A percentile compares a stretch with the other conserved stretches of the same genome.
Conservation (phyloP, 495 filamentous ascomycete species). For the Penicillium maclennaniae region DNA sequence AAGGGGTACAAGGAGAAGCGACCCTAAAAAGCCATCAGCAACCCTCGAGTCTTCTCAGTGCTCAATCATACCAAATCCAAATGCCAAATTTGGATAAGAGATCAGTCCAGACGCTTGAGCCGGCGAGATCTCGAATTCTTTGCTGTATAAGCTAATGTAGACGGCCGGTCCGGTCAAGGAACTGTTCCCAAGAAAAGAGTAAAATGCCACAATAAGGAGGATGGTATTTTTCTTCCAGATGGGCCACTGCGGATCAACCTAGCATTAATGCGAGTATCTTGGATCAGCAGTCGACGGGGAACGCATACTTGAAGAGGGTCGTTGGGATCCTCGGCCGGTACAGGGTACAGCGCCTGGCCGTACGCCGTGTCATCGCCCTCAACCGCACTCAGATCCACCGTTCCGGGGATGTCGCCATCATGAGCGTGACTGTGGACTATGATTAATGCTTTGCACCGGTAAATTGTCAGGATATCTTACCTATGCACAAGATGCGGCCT, state of each 20-base stretch:
- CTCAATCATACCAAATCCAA: conserved; percentile 48
- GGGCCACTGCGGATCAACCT: conserved; percentile 42
- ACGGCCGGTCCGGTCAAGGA: conserved; percentile 55
- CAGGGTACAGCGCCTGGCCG: conserved; percentile 59
- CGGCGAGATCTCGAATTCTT: conserved; percentile 50
- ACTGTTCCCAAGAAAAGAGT: conserved; percentile 60
- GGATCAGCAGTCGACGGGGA: not conserved
- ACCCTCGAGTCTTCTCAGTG: not conserved
- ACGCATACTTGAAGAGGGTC: conserved; percentile 53
- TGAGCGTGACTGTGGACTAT: conserved; percentile 48
- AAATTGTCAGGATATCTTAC: not conserved
- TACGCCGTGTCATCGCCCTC: conserved; percentile 61
- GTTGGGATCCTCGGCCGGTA: conserved; percentile 60
- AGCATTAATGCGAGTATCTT: not conserved
- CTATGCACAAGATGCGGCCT: conserved; percentile 12
- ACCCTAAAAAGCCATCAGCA: conserved; percentile 32
- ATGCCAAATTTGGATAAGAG: conserved; percentile 61
- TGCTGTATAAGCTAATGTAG: conserved; percentile 55
- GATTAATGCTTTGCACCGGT: not conserved
- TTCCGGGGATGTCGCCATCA: conserved; percentile 55
- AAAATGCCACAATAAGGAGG: conserved; percentile 53
- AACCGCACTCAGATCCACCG: conserved; percentile 49
- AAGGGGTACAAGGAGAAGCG: conserved; percentile 54
- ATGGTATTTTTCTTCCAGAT: conserved; percentile 58
- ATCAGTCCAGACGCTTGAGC: conserved; percentile 53